Evolutionary conservation across 768 basidiomycete species (phyloP).

Genomic region (Chlorophyllum brunneum): DNA sequence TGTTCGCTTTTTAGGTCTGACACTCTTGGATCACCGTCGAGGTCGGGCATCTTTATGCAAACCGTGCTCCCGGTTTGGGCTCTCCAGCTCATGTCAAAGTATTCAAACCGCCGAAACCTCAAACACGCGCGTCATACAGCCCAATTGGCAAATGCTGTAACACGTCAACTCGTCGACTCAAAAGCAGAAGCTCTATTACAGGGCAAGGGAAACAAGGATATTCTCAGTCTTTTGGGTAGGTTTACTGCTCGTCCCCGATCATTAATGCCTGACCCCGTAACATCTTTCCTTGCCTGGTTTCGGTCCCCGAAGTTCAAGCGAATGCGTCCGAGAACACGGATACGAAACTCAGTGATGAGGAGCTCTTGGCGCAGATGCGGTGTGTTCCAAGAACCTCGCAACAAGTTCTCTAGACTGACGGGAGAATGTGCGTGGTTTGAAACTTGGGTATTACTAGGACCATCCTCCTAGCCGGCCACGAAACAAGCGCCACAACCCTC

Average conservation of each 20-base stretch:
- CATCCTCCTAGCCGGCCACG: slow-evolving; percentile 51
- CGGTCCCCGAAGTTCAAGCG: slow-evolving; percentile 39
- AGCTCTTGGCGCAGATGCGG: slow-evolving; percentile 47
- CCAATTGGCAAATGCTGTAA: slow-evolving; percentile 39
- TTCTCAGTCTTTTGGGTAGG: slow-evolving; percentile 53
- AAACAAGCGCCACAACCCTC: slow-evolving; percentile 56
- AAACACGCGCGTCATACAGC: slow-evolving; percentile 45
- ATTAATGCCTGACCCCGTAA: background rate
- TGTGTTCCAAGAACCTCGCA: slow-evolving; percentile 35
- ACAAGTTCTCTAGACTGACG: background rate
- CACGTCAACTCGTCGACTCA: slow-evolving; percentile 41
- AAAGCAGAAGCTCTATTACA: slow-evolving; percentile 45
- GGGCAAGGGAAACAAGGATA: slow-evolving; percentile 48
- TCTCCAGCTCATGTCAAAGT: slow-evolving; percentile 42
- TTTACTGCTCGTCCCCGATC: slow-evolving; percentile 10
- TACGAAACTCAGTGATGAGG: slow-evolving; percentile 42
- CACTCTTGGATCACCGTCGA: slow-evolving; percentile 44
- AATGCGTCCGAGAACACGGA: slow-evolving; percentile 46
- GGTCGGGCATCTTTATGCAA: slow-evolving; percentile 43
- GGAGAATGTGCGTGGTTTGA: slow-evolving; percentile 25
- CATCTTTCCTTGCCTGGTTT: background rate
- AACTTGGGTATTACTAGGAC: slow-evolving; percentile 38
- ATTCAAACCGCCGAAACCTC: slow-evolving; percentile 39
- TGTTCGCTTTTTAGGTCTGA: slow-evolving; percentile 32
- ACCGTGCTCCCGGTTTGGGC: slow-evolving; percentile 45